These are phyloP conservation scores for Excoecaria agallocha DNA, from an alignment of 345 rosid species.

Conservation along the genomic window DNA sequence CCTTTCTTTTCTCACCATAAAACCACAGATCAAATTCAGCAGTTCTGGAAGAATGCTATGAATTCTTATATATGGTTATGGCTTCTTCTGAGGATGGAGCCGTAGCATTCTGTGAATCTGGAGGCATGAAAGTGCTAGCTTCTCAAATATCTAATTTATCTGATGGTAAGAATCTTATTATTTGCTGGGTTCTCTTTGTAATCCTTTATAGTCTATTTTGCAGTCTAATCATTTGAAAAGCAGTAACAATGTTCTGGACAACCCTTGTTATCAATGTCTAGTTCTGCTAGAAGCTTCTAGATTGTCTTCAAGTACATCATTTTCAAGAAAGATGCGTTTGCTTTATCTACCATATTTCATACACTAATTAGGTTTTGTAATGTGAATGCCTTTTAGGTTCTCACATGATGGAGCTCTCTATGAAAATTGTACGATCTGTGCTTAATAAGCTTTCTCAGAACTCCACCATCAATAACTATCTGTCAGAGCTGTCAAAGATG, in stretches of 20 bases:
- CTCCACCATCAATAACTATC: conserved; percentile 33
- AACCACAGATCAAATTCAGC: conserved; percentile 39
- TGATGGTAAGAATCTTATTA: conserved; percentile 48
- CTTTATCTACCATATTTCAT: neutral
- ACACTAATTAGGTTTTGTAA: neutral
- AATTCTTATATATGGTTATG: conserved; percentile 62
- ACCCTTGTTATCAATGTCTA: neutral
- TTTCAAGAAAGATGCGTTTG: neutral
- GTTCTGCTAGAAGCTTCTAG: neutral
- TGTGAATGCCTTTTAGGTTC: conserved; percentile 51
- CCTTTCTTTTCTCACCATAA: neutral
- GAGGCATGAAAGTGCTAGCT: conserved; percentile 70
- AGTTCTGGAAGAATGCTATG: conserved; percentile 69
- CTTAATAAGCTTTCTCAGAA: conserved; percentile 48
- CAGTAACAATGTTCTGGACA: neutral
- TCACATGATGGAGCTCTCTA: conserved; percentile 65
- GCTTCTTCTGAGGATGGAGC: conserved; percentile 59
- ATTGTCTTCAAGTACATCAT: neutral
- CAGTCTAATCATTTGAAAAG: neutral
- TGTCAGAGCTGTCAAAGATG: conserved; percentile 52
- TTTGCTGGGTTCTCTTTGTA: neutral
- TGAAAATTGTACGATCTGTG: conserved; percentile 57
- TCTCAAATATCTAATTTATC: conserved; percentile 49
- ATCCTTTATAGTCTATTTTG: neutral
- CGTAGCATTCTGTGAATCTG: conserved; percentile 44